Evolutionary conservation across 2,329 filamentous ascomycete species (phyloP).

Genomic region (Domatiomyces catenatus): DNA sequence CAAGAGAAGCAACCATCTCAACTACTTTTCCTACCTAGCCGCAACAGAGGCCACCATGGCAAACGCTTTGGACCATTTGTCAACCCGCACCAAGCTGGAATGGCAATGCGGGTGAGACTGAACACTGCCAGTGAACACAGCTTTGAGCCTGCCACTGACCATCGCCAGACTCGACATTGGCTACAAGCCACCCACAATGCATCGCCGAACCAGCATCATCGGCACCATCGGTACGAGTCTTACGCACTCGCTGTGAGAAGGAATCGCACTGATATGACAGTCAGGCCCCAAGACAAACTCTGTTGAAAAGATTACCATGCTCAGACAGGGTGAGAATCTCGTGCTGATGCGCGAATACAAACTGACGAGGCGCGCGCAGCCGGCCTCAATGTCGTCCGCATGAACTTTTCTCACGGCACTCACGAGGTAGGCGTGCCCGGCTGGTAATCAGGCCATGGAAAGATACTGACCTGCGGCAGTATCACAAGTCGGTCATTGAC

Average conservation of each 20-base stretch:
- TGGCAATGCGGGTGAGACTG: conserved; percentile 33
- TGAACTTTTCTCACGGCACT: conserved; percentile 96
- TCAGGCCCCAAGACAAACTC: conserved; percentile 93
- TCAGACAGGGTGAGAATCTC: conserved; percentile 46
- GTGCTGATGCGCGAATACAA: background rate
- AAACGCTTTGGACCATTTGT: conserved; percentile 73
- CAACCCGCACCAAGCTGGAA: conserved; percentile 56
- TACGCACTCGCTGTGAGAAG: background rate
- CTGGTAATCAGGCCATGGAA: background rate
- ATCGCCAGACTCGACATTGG: conserved; percentile 68
- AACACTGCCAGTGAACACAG: background rate
- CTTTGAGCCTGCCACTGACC: background rate
- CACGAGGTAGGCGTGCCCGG: conserved; percentile 45
- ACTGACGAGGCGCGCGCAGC: conserved; percentile 28
- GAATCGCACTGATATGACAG: background rate
- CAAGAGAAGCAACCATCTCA: background rate
- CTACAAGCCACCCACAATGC: conserved; percentile 71
- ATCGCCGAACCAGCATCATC: conserved; percentile 94
- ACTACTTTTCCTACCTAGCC: background rate
- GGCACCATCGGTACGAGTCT: conserved; percentile 65
- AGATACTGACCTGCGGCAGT: conserved; percentile 36
- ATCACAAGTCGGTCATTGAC: conserved; percentile 97
- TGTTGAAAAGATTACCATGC: conserved; percentile 86
- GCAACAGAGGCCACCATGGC: conserved; percentile 32
- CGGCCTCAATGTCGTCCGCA: conserved; percentile 95